Conservation (phyloP, 495 filamentous ascomycete genomes). For the Podospora fimiseda region DNA sequence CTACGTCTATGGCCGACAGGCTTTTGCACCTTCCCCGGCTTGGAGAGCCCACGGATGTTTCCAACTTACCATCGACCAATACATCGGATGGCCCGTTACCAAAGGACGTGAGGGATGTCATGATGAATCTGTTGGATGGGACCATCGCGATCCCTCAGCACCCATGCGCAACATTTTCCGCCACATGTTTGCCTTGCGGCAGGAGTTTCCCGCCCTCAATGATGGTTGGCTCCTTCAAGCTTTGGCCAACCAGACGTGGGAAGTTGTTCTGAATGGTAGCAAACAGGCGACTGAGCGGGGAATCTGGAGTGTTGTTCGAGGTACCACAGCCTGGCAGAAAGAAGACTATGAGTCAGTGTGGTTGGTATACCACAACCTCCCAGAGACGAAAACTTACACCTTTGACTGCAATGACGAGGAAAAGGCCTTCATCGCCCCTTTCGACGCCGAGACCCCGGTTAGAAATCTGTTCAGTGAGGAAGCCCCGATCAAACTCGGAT, state of each 20-base stretch:
- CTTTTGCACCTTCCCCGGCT: slow-evolving; percentile 59
- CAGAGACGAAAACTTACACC: slow-evolving; percentile 49
- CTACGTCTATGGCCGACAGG: slow-evolving; percentile 64
- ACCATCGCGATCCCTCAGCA: slow-evolving; percentile 66
- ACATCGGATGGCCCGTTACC: slow-evolving; percentile 54
- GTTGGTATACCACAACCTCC: slow-evolving; percentile 60
- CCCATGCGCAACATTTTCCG: slow-evolving; percentile 62
- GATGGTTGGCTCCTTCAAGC: slow-evolving; percentile 57
- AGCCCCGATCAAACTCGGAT: slow-evolving; percentile 46
- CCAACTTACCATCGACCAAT: slow-evolving; percentile 48
- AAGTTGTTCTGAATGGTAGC: slow-evolving; percentile 49
- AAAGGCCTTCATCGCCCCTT: slow-evolving; percentile 53
- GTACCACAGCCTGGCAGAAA: slow-evolving; percentile 45
- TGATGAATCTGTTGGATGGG: slow-evolving; percentile 52
- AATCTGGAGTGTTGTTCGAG: slow-evolving; percentile 60
- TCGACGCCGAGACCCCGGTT: slow-evolving; percentile 49
- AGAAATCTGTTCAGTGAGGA: slow-evolving; percentile 63
- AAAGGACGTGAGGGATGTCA: slow-evolving; percentile 51
- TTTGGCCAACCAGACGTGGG: slow-evolving; percentile 53
- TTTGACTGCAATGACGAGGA: slow-evolving; percentile 51
- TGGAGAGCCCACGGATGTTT: slow-evolving; percentile 70
- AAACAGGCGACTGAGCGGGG: slow-evolving; percentile 55
- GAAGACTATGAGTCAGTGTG: slow-evolving; percentile 51
- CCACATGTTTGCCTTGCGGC: slow-evolving; percentile 58
- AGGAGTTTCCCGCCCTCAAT: slow-evolving; percentile 54